Evolutionary conservation across 1,284 basidiomycete species (phyloP).

Genomic region (Puccinia triticina): DNA sequence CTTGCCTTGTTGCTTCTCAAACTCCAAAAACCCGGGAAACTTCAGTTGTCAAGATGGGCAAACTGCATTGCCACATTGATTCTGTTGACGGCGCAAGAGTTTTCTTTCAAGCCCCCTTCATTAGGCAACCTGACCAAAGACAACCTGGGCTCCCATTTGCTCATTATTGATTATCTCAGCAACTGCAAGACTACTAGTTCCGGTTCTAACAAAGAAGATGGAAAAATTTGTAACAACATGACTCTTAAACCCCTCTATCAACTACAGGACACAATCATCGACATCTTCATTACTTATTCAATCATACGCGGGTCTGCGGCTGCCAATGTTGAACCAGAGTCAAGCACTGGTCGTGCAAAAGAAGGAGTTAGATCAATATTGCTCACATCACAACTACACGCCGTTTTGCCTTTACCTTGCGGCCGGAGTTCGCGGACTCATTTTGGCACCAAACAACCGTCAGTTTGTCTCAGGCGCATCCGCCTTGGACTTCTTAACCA

Average conservation of each 20-base stretch:
- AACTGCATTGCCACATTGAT: slow-evolving; percentile 7
- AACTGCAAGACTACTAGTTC: neutral
- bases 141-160: slow-evolving; percentile 2
- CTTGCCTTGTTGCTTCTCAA: neutral
- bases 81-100: slow-evolving; percentile 6
- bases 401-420: neutral
- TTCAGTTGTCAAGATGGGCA: neutral
- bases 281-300: slow-evolving; percentile 8
- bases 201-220: neutral
- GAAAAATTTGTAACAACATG: neutral
- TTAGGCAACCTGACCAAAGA: neutral
- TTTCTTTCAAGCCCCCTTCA: neutral
- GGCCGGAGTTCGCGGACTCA: neutral
- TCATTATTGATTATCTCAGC: neutral
- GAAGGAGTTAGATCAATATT: neutral
- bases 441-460: neutral
- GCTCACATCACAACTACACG: neutral
- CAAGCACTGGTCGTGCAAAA: slow-evolving; percentile 11
- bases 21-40: slow-evolving; percentile 4
- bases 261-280: neutral
- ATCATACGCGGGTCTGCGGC: slow-evolving; percentile 2
- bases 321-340: neutral
- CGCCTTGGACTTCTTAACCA: neutral
- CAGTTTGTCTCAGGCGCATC: neutral
- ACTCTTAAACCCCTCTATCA: neutral